Base-by-base conservation (phyloP, 2,329 filamentous ascomycete genomes). In the Diaporthe citrichinensis region DNA sequence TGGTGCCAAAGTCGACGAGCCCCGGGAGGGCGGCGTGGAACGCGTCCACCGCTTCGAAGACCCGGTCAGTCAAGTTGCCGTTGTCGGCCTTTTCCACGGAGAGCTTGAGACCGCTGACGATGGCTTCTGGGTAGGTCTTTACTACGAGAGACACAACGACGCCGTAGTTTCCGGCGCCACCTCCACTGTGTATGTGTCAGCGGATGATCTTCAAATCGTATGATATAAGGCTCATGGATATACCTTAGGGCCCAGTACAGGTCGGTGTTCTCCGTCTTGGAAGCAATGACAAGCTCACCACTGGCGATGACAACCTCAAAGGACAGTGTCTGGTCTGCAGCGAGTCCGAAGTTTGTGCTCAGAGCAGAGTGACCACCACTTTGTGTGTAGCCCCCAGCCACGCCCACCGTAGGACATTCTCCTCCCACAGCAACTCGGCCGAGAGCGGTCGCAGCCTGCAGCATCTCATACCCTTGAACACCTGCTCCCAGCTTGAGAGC, bases 311-410 rank as follows among this genome's bases (percentile, higher is more conserved):
- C 84, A n/a, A 89, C 84, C 71, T 89, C 84, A 72, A 86, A 85
- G 31, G 85, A 83, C n/a, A 89, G 82, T 17, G 87, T 84, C 77
- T 88, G 85, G 78, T 89, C 88, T 23, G 86, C 85, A 23, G 83
- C 87, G 79, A 90, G 84, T 74, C 90, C 84, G 75, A 88, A 89
- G 34, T 86, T 81, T 67, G 85, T 86, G 44, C 86, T 86, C 68
- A 91, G 79, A 4, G 88, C 88, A 17, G 87, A 88, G 79, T 91
- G 89, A 0, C 90, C 90, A 58, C 88, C 90, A n/a, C 87, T 88
- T 74, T 87, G 81, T 28, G 85, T 84, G 77, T 86, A 87, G 14
- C 86, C 86, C 41, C 87, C 87, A 20, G 83, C 83, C 49, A 89
- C 82, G 15, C 89, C 89, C 7, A 91, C 88, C 2, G 86, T 89